A percentile compares a stretch with the other conserved stretches of the same genome.
Evolutionary conservation across 495 filamentous ascomycete genomes (phyloP).

Genomic region (Xylaria grammica): DNA sequence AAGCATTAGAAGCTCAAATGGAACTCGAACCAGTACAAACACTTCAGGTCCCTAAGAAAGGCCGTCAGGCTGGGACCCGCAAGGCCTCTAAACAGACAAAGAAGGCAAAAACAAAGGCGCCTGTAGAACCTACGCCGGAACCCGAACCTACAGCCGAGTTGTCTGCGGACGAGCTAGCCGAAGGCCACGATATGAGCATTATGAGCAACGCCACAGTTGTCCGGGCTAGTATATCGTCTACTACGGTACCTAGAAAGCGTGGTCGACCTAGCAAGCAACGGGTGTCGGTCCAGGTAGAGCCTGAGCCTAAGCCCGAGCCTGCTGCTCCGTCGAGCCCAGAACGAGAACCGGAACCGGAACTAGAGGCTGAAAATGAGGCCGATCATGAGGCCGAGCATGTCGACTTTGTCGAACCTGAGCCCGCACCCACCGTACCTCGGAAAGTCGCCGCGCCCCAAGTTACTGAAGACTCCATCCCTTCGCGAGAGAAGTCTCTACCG

Average conservation of each 20-base stretch:
- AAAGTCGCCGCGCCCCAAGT: slow-evolving; percentile 20
- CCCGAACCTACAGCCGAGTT: slow-evolving; percentile 37
- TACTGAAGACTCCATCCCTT: slow-evolving; percentile 20
- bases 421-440: slow-evolving; percentile 5
- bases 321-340: not conserved
- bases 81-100: slow-evolving; percentile 53
- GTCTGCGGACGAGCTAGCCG: slow-evolving; percentile 41
- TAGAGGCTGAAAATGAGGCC: not conserved
- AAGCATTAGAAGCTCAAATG: slow-evolving; percentile 53
- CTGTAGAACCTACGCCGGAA: slow-evolving; percentile 35
- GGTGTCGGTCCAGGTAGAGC: slow-evolving; percentile 12
- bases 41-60: slow-evolving; percentile 48
- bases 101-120: slow-evolving; percentile 47
- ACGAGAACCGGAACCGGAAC: not conserved
- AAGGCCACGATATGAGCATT: slow-evolving; percentile 46
- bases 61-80: slow-evolving; percentile 48
- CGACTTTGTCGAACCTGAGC: slow-evolving; percentile 1
- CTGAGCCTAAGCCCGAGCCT: not conserved
- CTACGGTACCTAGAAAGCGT: slow-evolving; percentile 50
- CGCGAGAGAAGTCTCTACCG: slow-evolving; percentile 38
- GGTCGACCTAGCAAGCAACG: slow-evolving; percentile 53
- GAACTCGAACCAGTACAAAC: slow-evolving; percentile 33
- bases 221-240: slow-evolving; percentile 43
- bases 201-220: slow-evolving; percentile 49
- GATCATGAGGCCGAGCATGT: not conserved